Percentiles rank a stretch among this genome's conserved stretches.
Conservation (phyloP, 129 eudicot species). For the Helichrysum umbraculigerum region DNA sequence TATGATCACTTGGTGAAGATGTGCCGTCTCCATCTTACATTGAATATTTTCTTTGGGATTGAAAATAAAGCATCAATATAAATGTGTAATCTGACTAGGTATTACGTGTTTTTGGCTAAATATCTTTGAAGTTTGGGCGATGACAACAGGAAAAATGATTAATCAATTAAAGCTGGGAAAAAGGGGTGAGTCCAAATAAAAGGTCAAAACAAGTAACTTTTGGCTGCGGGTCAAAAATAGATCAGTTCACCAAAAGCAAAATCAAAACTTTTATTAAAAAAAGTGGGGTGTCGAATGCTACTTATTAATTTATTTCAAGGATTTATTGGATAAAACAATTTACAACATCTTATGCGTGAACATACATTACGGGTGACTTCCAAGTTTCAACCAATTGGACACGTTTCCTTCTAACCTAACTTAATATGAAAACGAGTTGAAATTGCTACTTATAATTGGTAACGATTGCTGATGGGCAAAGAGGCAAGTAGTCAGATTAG, state of each 20-base stretch:
- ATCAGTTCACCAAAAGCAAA: too few relatives aligned
- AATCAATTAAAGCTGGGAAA: neutral
- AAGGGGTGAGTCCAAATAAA: neutral
- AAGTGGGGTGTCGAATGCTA: neutral
- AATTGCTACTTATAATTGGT: neutral
- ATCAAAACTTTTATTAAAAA: too few relatives aligned
- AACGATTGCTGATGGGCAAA: neutral
- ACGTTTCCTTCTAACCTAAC: neutral
- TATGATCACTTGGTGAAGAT: neutral
- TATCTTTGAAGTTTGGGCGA: neutral
- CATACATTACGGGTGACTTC: neutral
- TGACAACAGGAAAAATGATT: neutral
- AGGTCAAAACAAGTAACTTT: too few relatives aligned
- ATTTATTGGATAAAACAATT: neutral
- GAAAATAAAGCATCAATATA: neutral
- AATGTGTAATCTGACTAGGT: neutral
- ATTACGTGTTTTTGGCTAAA: neutral
- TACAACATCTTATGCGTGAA: neutral
- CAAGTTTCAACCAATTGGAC: neutral
- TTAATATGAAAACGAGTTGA: neutral
- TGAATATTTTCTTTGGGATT: neutral
- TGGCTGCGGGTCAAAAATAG: too few relatives aligned
- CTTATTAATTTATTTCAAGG: too few relatives aligned
- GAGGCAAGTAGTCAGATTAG: neutral
- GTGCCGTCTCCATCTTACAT: neutral